Conservation (phyloP, 139 green algal species). For the Eudorina sp. region DNA sequence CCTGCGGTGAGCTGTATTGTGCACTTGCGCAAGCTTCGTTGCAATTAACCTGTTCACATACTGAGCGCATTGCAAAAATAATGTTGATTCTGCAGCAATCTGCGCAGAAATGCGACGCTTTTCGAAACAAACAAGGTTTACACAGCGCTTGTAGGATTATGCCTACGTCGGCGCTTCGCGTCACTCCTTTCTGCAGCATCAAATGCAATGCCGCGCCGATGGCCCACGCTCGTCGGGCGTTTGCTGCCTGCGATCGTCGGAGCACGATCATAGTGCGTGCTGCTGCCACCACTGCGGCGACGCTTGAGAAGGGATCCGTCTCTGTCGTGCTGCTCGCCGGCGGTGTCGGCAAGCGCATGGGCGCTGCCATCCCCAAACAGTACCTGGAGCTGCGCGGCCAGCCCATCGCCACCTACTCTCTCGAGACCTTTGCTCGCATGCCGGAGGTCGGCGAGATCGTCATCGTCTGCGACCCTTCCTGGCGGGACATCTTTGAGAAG, state of each 20-base stretch:
- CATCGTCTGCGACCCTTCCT: constrained; percentile 93
- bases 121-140: not conserved
- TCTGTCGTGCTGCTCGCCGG: constrained; percentile 93
- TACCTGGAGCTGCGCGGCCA: constrained; percentile 92
- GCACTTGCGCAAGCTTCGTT: too few species aligned
- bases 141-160: not conserved
- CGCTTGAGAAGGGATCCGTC: constrained; percentile 63
- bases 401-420: constrained; percentile 88
- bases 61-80: too few species aligned
- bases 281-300: not conserved
- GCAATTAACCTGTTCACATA: too few species aligned
- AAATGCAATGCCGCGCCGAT: too few species aligned
- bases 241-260: not conserved
- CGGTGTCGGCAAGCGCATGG: constrained; percentile 97
- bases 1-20: too few species aligned
- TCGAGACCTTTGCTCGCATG: constrained; percentile 91
- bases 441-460: constrained; percentile 91
- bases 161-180: not conserved
- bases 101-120: not conserved
- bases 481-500: constrained; percentile 75
- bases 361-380: constrained; percentile 96
- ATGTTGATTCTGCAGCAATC: too few species aligned
- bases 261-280: not conserved
- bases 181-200: not conserved
- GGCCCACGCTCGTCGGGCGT: not conserved